Conservation (phyloP, 495 filamentous ascomycete genomes). For the Penicillium pulvis region DNA sequence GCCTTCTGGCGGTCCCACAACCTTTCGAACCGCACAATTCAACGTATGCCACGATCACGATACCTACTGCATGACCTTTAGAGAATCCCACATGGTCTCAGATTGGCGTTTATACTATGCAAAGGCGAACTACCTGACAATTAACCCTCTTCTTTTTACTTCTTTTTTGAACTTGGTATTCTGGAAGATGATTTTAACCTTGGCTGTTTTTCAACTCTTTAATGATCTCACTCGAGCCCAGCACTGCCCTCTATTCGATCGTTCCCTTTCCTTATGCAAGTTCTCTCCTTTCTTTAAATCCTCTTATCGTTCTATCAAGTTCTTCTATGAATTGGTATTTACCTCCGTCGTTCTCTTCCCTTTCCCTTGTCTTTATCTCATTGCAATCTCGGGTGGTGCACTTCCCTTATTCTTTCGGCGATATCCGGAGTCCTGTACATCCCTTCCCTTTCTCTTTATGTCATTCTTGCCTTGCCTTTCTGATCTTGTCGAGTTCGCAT, state of each 20-base stretch:
- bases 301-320: constrained; percentile 6
- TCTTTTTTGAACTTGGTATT: constrained; percentile 11
- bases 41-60: constrained; percentile 52
- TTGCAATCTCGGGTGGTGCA: constrained; percentile 21
- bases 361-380: constrained; percentile 21
- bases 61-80: constrained; percentile 50
- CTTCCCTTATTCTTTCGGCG: constrained; percentile 19
- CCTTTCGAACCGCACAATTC: constrained; percentile 33
- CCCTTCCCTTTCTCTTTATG: constrained; percentile 9
- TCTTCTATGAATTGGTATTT: background rate
- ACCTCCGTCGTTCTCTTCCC: constrained; percentile 11
- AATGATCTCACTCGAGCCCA: constrained; percentile 7
- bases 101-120: constrained; percentile 49
- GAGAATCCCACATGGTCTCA: constrained; percentile 42
- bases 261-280: constrained; percentile 10
- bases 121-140: constrained; percentile 33
- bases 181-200: constrained; percentile 11
- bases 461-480: constrained; percentile 4
- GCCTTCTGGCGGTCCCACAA: constrained; percentile 25
- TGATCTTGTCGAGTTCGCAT: constrained; percentile 1
- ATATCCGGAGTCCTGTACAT: constrained; percentile 26
- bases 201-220: constrained; percentile 8
- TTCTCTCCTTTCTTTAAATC: background rate
- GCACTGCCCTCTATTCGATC: constrained; percentile 8
- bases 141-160: constrained; percentile 22